Evolutionary conservation across 2,329 filamentous ascomycete genomes (phyloP).

Genomic region (Colletotrichum navitas): DNA sequence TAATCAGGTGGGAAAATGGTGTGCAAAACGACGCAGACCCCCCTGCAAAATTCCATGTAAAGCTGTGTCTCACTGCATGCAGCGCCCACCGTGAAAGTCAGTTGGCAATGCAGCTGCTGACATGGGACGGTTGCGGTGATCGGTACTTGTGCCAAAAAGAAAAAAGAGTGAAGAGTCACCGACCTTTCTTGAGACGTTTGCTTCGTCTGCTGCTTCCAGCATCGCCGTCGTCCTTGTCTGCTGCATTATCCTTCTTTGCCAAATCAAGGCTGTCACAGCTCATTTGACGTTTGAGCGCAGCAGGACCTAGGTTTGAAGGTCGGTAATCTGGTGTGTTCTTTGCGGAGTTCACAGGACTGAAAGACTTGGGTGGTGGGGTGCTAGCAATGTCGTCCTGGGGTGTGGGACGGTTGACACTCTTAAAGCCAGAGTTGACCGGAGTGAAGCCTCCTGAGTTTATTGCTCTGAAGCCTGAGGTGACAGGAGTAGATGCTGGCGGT

Average conservation of each 20-base stretch:
- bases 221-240: conserved; percentile 71
- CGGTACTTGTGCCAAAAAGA: conserved; percentile 1
- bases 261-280: conserved; percentile 69
- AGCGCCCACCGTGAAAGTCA: conserved; percentile 21
- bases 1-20: conserved; percentile 16
- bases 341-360: conserved; percentile 72
- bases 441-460: conserved; percentile 75
- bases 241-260: conserved; percentile 60
- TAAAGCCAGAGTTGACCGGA: conserved; percentile 78
- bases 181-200: conserved; percentile 88
- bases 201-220: conserved; percentile 79
- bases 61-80: conserved; percentile 14
- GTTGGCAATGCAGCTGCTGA: conserved; percentile 23
- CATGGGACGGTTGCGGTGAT: conserved; percentile 28
- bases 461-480: conserved; percentile 70
- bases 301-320: conserved; percentile 65
- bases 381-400: conserved; percentile 62
- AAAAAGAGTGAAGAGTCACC: conserved; percentile 25
- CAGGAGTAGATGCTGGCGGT: conserved; percentile 53
- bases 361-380: conserved; percentile 70
- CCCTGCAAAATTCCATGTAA: conserved; percentile 40
- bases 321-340: conserved; percentile 76
- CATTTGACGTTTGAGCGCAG: conserved; percentile 81
- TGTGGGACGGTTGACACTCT: conserved; percentile 71
- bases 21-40: conserved; percentile 42